Conservation (phyloP, 2,329 filamentous ascomycete genomes). For the Fusarium hainanense region DNA sequence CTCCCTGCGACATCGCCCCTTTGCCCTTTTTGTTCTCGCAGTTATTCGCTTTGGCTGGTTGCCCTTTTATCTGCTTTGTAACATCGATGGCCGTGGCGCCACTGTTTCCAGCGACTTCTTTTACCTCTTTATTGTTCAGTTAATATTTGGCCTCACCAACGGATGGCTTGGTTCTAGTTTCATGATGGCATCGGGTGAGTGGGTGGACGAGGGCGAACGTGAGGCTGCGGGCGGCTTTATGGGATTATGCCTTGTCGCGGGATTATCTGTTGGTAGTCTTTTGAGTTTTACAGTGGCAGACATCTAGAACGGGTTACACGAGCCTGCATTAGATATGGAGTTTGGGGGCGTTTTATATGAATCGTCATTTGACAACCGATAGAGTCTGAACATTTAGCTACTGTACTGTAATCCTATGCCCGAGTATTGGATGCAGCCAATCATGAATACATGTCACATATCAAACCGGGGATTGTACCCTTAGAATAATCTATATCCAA, state of each 20-base stretch:
- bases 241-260: slow-evolving; percentile 87
- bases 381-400: slow-evolving; percentile 22
- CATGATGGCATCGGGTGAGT: slow-evolving; percentile 90
- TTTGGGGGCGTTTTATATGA: slow-evolving; percentile 19
- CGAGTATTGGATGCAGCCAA: slow-evolving; percentile 29
- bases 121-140: slow-evolving; percentile 85
- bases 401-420: slow-evolving; percentile 10
- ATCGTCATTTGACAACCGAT: slow-evolving; percentile 22
- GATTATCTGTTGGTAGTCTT: slow-evolving; percentile 85
- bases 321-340: slow-evolving; percentile 20
- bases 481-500: slow-evolving; percentile 29
- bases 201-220: slow-evolving; percentile 83
- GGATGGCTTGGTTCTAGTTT: slow-evolving; percentile 87
- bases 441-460: slow-evolving; percentile 30
- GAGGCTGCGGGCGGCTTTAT: slow-evolving; percentile 95
- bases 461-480: slow-evolving; percentile 30
- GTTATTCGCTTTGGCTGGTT: slow-evolving; percentile 76
- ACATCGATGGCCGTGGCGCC: slow-evolving; percentile 81
- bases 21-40: slow-evolving; percentile 73
- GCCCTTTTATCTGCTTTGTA: slow-evolving; percentile 90
- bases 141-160: slow-evolving; percentile 85
- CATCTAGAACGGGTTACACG: slow-evolving; percentile 48
- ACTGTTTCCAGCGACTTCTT: slow-evolving; percentile 83
- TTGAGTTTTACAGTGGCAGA: slow-evolving; percentile 81
- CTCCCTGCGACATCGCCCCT: slow-evolving; percentile 71